Base-by-base conservation (phyloP, 495 filamentous ascomycete genomes). In the Amorphotheca resinae region DNA sequence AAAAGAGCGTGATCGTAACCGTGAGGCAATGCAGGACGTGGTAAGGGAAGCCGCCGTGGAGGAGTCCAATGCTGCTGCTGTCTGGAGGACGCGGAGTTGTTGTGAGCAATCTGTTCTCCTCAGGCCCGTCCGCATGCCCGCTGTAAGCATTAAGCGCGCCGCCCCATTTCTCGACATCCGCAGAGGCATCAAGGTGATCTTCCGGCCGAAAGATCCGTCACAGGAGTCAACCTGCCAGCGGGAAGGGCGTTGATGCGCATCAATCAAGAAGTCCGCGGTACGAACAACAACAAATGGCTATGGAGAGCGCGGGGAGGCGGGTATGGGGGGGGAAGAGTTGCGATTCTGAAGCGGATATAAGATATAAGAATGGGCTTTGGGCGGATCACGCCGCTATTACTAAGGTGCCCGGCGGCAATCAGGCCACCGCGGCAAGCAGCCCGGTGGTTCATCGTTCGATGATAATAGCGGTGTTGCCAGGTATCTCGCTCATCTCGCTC, bases 21-120 rank as follows among this genome's bases (percentile, higher is more conserved):
- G 30, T 3, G 16, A 36, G 9, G 46, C 33, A n/a, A 48, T 2
- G 33, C 20, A 28, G 15, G 12, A 17, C 16, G 28, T 51, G 15
- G 47, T n/a, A 42, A 22, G 22, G 4, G 49, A 41, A 35, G 23
- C 23, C 6, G 44, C 17, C 15, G 31, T 14, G 3, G 21, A 12
- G 23, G 20, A 16, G 20, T 15, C 26, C 15, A 50, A 25, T 22
- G 45, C 20, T 17, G 53, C 50, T 9, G 44, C 42, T 18, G 50
- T 53, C 43, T 53, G 53, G 30, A 53, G 50, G 26, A 56, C 44
- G 18, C 53, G 33, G 12, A 7, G 32, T 37, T 53, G 53, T 38
- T 53, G 55, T 5, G 11, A 5, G 25, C 11, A 11, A 28, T 28
- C 25, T 28, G 25, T 28, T 28, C 25, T 28, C 11, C 25, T 28